phyloP scores from a whole-genome alignment of 768 basidiomycete species.

The Boletus pseudo-olivaceus region DNA sequence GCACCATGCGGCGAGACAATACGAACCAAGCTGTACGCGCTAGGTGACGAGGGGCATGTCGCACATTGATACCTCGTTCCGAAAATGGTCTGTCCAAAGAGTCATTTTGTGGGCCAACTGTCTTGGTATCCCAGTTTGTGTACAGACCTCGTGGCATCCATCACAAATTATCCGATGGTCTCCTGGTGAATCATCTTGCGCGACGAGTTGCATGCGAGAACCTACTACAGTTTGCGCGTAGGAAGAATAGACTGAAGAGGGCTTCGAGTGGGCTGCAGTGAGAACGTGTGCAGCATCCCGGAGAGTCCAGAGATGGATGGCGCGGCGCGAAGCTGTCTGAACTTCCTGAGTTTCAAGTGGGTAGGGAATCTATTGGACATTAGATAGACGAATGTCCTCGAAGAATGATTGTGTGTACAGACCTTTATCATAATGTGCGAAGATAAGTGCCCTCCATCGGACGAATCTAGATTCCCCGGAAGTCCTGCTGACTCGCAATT shows the following conservation, averaged over 20 bases:
- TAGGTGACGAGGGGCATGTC: constrained; percentile 75
- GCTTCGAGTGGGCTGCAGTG: constrained; percentile 44
- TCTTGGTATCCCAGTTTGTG: not conserved
- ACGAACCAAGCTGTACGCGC: constrained; percentile 67
- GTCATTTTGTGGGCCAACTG: not conserved
- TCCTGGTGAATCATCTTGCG: constrained; percentile 30
- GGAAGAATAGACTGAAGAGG: constrained; percentile 58
- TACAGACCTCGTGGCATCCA: constrained; percentile 54
- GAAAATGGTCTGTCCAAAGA: constrained; percentile 53
- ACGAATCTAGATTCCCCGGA: constrained; percentile 75
- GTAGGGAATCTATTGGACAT: constrained; percentile 66
- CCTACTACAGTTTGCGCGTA: constrained; percentile 70
- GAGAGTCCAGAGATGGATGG: constrained; percentile 71
- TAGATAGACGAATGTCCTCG: not conserved
- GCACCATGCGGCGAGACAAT: not conserved
- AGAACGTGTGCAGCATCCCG: constrained; percentile 67
- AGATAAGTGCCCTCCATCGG: constrained; percentile 74
- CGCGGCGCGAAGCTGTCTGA: constrained; percentile 70
- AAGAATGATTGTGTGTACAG: not conserved
- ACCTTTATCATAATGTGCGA: constrained; percentile 96
- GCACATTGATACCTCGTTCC: constrained; percentile 89
- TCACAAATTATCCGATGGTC: constrained; percentile 64
- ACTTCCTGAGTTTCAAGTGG: constrained; percentile 74
- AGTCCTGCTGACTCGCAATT: constrained; percentile 86
- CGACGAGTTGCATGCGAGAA: constrained; percentile 34